Conservation (phyloP, 2,329 filamentous ascomycete genomes). For the Apiospora koreana region DNA sequence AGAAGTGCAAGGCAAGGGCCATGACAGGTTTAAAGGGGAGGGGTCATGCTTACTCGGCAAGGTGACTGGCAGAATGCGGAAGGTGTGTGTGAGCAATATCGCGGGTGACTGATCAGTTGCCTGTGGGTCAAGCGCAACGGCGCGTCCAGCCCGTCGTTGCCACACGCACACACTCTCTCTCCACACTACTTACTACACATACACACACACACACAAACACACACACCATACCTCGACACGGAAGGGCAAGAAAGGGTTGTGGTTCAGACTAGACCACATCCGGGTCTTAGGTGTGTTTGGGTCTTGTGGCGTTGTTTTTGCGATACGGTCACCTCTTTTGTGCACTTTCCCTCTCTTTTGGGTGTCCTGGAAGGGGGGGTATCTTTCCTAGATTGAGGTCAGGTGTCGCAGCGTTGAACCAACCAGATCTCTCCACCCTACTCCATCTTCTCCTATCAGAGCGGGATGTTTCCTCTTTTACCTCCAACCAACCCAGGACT, state of each 20-base stretch:
- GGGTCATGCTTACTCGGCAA: neutral
- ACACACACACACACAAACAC: neutral
- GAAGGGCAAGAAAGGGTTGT: neutral
- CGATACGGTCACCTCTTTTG: neutral
- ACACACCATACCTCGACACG: neutral
- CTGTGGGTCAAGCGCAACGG: neutral
- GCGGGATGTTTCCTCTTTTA: neutral
- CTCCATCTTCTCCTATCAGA: conserved; percentile 4
- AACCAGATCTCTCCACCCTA: neutral
- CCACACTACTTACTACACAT: neutral
- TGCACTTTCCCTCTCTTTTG: neutral
- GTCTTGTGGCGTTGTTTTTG: neutral
- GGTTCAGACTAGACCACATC: neutral
- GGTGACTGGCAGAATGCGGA: conserved; percentile 5
- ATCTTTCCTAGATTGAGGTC: conserved; percentile 2
- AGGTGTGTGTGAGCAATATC: conserved; percentile 7
- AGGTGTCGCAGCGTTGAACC: neutral
- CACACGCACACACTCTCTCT: neutral
- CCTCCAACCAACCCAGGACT: neutral
- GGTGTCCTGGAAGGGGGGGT: neutral
- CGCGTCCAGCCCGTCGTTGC: conserved; percentile 6
- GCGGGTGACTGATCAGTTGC: conserved; percentile 5
- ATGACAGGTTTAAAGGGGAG: neutral
- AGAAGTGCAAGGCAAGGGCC: neutral
- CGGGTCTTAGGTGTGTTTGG: neutral